phyloP scores from a whole-genome alignment of 1,284 basidiomycete species.

The Sporisorium sorghi region DNA sequence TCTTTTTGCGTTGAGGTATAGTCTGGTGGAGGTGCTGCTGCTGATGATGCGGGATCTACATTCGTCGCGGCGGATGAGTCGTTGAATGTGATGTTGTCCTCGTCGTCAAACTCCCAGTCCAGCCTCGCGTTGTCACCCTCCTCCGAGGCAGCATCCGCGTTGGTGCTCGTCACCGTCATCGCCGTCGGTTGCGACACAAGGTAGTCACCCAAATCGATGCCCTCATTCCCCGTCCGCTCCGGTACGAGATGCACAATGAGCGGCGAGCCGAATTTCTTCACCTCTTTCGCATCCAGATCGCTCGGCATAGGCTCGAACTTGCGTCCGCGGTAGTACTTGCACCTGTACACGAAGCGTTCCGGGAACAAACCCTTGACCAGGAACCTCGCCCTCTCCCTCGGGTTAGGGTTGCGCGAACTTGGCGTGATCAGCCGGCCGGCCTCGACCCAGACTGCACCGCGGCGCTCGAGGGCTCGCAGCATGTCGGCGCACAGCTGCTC shows the following conservation, averaged over 20 bases:
- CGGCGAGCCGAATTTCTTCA: slow-evolving; percentile 34
- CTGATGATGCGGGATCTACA: background rate
- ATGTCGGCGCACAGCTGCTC: slow-evolving; percentile 21
- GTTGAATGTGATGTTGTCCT: slow-evolving; percentile 18
- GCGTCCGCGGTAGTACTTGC: slow-evolving; percentile 32
- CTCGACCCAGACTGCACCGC: slow-evolving; percentile 43
- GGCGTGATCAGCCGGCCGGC: slow-evolving; percentile 43
- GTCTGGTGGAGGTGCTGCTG: slow-evolving; percentile 16
- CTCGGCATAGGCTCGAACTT: slow-evolving; percentile 45
- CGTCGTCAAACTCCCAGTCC: slow-evolving; percentile 48
- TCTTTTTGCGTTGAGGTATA: slow-evolving; percentile 28
- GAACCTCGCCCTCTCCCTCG: slow-evolving; percentile 30
- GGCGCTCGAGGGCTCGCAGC: slow-evolving; percentile 34
- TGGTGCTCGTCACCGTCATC: too few species aligned
- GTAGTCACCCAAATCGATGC: slow-evolving; percentile 31
- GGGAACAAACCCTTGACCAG: slow-evolving; percentile 48
- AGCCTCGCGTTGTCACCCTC: slow-evolving; percentile 2
- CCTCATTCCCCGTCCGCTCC: slow-evolving; percentile 33
- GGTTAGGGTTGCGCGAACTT: slow-evolving; percentile 31
- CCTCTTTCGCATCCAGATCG: slow-evolving; percentile 29
- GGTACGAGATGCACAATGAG: slow-evolving; percentile 28
- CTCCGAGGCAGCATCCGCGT: background rate
- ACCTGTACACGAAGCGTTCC: slow-evolving; percentile 32
- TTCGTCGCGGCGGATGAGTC: background rate
- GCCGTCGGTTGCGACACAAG: background rate